phyloP scores from a whole-genome alignment of 1,139 yeast species.

The Debaryomycetaceae sp. region DNA sequence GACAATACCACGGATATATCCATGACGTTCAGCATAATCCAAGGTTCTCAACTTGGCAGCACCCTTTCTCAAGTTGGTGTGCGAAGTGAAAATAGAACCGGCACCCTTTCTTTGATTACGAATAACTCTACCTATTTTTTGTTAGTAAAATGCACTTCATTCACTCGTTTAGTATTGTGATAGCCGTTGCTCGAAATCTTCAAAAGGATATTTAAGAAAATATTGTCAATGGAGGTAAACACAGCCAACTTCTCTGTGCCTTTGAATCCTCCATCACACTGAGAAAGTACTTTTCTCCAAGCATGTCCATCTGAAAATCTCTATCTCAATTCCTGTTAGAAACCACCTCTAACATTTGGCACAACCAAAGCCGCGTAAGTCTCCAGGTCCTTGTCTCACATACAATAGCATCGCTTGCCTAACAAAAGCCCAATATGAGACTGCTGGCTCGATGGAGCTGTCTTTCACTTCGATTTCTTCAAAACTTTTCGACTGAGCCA shows the following conservation, averaged over 20 bases:
- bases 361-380: too few species aligned
- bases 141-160: conserved; percentile 7
- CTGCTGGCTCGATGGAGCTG: too few species aligned
- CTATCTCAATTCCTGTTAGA: too few species aligned
- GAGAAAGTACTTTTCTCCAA: too few species aligned
- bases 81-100: conserved; percentile 99
- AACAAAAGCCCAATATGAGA: too few species aligned
- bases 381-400: too few species aligned
- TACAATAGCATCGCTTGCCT: too few species aligned
- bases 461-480: too few species aligned
- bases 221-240: not conserved
- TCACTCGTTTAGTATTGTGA: not conserved
- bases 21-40: conserved; percentile 99
- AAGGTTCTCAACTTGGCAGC: conserved; percentile 99
- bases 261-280: too few species aligned
- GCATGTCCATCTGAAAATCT: too few species aligned
- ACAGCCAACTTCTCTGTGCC: not conserved
- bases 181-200: not conserved
- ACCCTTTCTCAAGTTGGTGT: conserved; percentile 99
- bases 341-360: too few species aligned
- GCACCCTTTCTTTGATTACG: conserved; percentile 99
- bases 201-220: not conserved
- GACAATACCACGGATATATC: conserved; percentile 98
- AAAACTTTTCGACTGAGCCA: too few species aligned
- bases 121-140: conserved; percentile 91